These are phyloP conservation scores for Erodium maritimum DNA, from an alignment of 345 rosid genomes.

Conservation along the genomic window DNA sequence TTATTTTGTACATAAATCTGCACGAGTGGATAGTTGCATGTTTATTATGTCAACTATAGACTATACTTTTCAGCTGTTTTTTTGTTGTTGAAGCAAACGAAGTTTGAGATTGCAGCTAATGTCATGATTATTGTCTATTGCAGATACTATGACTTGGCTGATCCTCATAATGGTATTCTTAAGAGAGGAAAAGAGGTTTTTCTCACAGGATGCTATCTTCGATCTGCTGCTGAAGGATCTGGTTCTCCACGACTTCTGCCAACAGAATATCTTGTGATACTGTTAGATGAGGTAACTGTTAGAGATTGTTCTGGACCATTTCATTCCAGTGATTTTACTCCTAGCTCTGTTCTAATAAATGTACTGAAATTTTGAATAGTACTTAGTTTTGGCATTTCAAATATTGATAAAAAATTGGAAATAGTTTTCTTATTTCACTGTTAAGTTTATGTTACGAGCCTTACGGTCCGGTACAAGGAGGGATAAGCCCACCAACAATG, in stretches of 20 bases:
- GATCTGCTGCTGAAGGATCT: constrained; percentile 84
- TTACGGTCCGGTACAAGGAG: no score
- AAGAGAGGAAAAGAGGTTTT: constrained; percentile 79
- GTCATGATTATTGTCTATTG: constrained; percentile 1
- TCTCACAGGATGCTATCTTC: constrained; percentile 80
- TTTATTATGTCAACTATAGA: no score
- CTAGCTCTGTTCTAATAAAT: background rate
- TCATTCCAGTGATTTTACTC: background rate
- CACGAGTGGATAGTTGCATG: no score
- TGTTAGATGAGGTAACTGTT: constrained; percentile 67
- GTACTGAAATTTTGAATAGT: background rate
- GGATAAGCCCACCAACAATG: no score
- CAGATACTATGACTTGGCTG: constrained; percentile 81
- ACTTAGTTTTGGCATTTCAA: background rate
- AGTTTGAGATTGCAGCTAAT: background rate
- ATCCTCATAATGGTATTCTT: constrained; percentile 58
- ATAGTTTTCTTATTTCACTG: background rate
- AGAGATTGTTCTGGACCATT: background rate
- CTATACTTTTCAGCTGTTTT: no score
- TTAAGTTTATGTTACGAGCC: no score
- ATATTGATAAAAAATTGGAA: no score
- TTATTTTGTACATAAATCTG: no score
- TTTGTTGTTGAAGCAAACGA: no score
- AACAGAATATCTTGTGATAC: constrained; percentile 79
- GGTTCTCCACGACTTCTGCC: constrained; percentile 80